A percentile compares a stretch with the other conserved stretches of the same genome.
phyloP scores from a whole-genome alignment of 805 yeast species.

The Candida suzukii region DNA sequence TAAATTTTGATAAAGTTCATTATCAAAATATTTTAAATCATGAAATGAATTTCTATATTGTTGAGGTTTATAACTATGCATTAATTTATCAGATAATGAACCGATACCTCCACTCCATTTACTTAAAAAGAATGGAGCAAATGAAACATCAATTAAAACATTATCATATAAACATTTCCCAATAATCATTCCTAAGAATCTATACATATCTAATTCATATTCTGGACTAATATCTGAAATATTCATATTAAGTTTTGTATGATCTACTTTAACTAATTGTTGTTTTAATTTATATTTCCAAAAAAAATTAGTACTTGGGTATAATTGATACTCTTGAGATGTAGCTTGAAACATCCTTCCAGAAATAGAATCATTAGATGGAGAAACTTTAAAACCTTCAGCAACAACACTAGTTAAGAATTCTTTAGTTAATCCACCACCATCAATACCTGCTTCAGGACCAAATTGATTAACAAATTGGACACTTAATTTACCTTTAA shows the following conservation, averaged over 20 bases:
- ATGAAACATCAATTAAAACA: slow-evolving; percentile 71
- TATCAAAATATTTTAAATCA: slow-evolving; percentile 69
- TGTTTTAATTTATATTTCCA: slow-evolving; percentile 20
- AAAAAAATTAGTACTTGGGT: slow-evolving; percentile 56
- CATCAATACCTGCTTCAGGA: slow-evolving; percentile 88
- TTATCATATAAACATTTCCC: slow-evolving; percentile 88
- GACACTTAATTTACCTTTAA: slow-evolving; percentile 58
- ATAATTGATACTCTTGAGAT: slow-evolving; percentile 51
- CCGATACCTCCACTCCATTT: slow-evolving; percentile 38
- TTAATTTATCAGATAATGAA: neutral
- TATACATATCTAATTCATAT: slow-evolving; percentile 25
- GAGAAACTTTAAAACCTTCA: slow-evolving; percentile 55
- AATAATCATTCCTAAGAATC: slow-evolving; percentile 73
- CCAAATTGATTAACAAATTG: slow-evolving; percentile 69
- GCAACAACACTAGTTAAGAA: slow-evolving; percentile 65
- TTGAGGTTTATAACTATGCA: slow-evolving; percentile 8
- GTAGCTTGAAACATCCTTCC: slow-evolving; percentile 16
- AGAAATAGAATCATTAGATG: no score
- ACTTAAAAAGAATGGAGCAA: slow-evolving; percentile 79
- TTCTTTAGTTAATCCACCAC: slow-evolving; percentile 95
- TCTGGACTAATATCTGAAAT: slow-evolving; percentile 16
- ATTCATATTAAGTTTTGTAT: slow-evolving; percentile 14
- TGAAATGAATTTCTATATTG: slow-evolving; percentile 59
- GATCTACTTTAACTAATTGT: slow-evolving; percentile 4
- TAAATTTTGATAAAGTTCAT: slow-evolving; percentile 56